A percentile compares a stretch with the other conserved stretches of the same genome.
Evolutionary conservation across 2,329 filamentous ascomycete species (phyloP).

Genomic region (Dactylonectria estremocensis): DNA sequence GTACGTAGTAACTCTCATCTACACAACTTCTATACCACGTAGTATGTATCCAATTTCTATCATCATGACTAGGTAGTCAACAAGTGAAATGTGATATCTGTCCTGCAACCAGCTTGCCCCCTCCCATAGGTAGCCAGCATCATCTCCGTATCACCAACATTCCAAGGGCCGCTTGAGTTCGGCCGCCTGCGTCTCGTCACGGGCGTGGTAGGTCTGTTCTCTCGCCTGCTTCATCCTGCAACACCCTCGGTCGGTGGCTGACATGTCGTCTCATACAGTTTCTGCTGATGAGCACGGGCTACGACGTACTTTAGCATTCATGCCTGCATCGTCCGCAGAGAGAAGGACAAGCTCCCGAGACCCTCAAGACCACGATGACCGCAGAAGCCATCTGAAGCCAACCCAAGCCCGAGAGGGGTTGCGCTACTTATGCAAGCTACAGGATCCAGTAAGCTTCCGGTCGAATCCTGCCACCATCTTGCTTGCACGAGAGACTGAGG

Average conservation of each 20-base stretch:
- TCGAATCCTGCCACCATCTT: constrained; percentile 41
- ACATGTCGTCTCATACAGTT: constrained; percentile 37
- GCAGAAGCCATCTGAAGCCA: constrained; percentile 32
- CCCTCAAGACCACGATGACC: constrained; percentile 27
- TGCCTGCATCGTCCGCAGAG: constrained; percentile 28
- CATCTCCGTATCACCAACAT: constrained; percentile 28
- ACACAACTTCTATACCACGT: constrained; percentile 18
- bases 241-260: constrained; percentile 36
- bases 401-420: constrained; percentile 32
- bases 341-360: constrained; percentile 31
- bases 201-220: constrained; percentile 30
- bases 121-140: constrained; percentile 8
- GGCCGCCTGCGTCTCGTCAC: constrained; percentile 29
- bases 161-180: constrained; percentile 25
- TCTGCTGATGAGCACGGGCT: constrained; percentile 30
- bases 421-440: constrained; percentile 52
- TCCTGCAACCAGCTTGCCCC: constrained; percentile 33
- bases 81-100: constrained; percentile 43
- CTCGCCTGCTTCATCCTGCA: constrained; percentile 36
- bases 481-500: constrained; percentile 39
- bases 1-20: neutral
- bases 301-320: constrained; percentile 10
- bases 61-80: constrained; percentile 16
- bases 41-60: constrained; percentile 22
- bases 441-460: constrained; percentile 43